Conservation (phyloP, 202 grass and related monocot species). For the Setaria viridis region DNA sequence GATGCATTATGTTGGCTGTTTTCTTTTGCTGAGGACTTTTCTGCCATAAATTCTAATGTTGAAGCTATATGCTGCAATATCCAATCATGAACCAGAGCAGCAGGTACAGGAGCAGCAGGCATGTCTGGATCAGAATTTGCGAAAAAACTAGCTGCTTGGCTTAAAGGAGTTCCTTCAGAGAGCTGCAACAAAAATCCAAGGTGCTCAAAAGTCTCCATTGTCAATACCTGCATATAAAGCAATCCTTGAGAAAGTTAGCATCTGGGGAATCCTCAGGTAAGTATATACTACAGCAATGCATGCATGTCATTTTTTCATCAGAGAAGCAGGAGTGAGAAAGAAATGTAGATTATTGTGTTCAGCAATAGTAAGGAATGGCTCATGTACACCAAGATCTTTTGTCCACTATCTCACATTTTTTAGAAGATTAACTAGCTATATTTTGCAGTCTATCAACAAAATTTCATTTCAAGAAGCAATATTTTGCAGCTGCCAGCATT, state of each 20-base stretch:
- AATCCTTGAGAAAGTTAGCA: slow-evolving; percentile 30
- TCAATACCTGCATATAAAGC: slow-evolving; percentile 74
- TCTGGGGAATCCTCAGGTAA: slow-evolving; percentile 24
- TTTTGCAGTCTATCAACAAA: slow-evolving; percentile 7
- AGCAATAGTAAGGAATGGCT: slow-evolving; percentile 29
- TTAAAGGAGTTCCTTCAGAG: slow-evolving; percentile 79
- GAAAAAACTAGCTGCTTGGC: slow-evolving; percentile 85
- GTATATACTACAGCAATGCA: slow-evolving; percentile 8
- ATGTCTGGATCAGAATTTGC: slow-evolving; percentile 96
- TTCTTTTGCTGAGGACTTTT: slow-evolving; percentile 73
- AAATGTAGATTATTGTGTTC: slow-evolving; percentile 14
- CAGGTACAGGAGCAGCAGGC: slow-evolving; percentile 85
- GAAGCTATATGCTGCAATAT: slow-evolving; percentile 77
- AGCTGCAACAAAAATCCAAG: slow-evolving; percentile 89
- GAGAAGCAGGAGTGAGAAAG: not conserved
- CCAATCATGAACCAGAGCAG: slow-evolving; percentile 84
- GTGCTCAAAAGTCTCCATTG: slow-evolving; percentile 90
- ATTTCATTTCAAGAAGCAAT: slow-evolving; percentile 28
- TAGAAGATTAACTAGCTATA: slow-evolving; percentile 25
- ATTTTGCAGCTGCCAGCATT: too few relatives aligned
- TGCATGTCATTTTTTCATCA: not conserved
- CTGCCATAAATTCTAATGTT: slow-evolving; percentile 71
- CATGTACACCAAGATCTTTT: slow-evolving; percentile 25
- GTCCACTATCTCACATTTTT: not conserved
- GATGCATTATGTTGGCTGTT: slow-evolving; percentile 49